Base-by-base conservation (phyloP, 352 stramenopile genomes). In the Globisporangium heterothallicum region DNA sequence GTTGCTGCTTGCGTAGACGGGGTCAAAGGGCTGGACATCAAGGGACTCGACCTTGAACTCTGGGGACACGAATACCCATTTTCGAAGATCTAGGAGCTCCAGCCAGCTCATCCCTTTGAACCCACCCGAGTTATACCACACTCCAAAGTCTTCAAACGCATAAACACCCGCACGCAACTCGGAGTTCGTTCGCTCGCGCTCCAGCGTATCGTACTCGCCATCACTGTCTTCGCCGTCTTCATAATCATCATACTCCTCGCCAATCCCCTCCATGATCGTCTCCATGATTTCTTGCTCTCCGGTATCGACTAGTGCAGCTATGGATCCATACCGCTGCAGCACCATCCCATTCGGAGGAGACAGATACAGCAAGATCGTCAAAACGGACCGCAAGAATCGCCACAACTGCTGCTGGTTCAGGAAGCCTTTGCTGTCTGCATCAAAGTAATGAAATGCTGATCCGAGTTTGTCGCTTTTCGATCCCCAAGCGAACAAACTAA, bases 381-480 rank as follows among this genome's bases (percentile, higher is more conserved):
- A 36, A 45, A 92, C 65, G 2, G 84, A 94, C 0, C 84, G 72
- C n/a, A 94, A 45, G 44, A 92, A 94, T 13, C 78, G 68, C 84
- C 84, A 94, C 9, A 94, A 57, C 42, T 94, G 84, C 50, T 91
- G 71, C 3, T 71, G 72, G 54, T 90, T 88, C 48, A 94, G 53
- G 21, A 78, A 89, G 0, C 76, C 80, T 25, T 90, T 90, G 59
- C 78, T 82, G 30, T 94, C 84, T 5, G 71, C 68, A 38, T 94
- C 84, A 42, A 92, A 94, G 48, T 86, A 94, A 55, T 94, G 79
- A 44, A 94, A 94, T 0, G 81, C 68, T 13, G 78, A 79, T n/a
- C 68, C 64, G 6, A 94, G 59, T 32, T 94, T 94, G 63, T 94
- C 84, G 35, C 84, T 94, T 49, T 94, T 94, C 6, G 84, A 92